A percentile compares a stretch with the other conserved stretches of the same genome.
phyloP scores from a whole-genome alignment of 768 basidiomycete species.

The Pulveroboletus sp. region DNA sequence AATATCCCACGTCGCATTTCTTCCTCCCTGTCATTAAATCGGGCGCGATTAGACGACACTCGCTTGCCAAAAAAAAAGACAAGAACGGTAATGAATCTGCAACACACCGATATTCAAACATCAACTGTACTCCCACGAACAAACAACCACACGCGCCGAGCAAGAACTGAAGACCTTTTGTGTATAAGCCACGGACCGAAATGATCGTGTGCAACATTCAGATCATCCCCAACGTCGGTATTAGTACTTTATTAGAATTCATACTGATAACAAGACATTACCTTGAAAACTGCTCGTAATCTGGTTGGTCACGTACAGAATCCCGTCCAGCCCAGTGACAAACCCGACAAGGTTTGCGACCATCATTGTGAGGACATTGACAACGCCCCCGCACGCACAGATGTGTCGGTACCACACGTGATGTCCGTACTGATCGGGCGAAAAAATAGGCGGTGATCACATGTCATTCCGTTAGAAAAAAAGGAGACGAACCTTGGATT shows the following conservation, averaged over 20 bases:
- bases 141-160: constrained; percentile 53
- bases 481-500: constrained; percentile 47
- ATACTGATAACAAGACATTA: constrained; percentile 22
- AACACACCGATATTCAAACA: constrained; percentile 92
- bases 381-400: constrained; percentile 74
- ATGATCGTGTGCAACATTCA: neutral
- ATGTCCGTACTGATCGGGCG: constrained; percentile 52
- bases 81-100: neutral
- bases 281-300: constrained; percentile 67
- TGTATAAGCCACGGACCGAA: neutral
- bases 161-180: constrained; percentile 63
- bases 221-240: neutral
- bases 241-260: neutral
- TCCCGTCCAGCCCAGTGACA: constrained; percentile 82
- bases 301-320: constrained; percentile 56
- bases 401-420: constrained; percentile 81
- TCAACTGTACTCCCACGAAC: constrained; percentile 82
- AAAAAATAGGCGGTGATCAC: constrained; percentile 1
- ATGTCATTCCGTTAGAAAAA: neutral
- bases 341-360: constrained; percentile 92
- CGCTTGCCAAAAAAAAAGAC: neutral
- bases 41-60: neutral
- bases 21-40: constrained; percentile 50
- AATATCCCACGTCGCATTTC: constrained; percentile 63
- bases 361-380: constrained; percentile 88